phyloP scores from a whole-genome alignment of 306 rosid species.

The Rubus idaeus region DNA sequence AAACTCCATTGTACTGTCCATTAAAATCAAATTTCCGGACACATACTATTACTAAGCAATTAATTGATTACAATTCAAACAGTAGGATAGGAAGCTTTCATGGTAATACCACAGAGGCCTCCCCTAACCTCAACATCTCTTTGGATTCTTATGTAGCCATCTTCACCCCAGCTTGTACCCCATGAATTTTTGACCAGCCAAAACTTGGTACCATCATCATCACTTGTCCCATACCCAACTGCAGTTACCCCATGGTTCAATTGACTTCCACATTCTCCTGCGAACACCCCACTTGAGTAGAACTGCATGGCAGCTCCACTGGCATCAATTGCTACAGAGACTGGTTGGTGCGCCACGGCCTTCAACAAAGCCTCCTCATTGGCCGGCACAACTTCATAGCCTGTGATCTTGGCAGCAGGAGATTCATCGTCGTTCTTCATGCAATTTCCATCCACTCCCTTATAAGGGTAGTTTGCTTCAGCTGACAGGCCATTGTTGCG shows the following conservation, averaged over 20 bases:
- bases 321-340: conserved; percentile 30
- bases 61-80: background rate
- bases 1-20: background rate
- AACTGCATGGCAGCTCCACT: conserved; percentile 17
- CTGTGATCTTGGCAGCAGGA: conserved; percentile 10
- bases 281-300: conserved; percentile 30
- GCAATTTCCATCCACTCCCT: conserved; percentile 1
- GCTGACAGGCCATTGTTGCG: conserved; percentile 11
- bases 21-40: background rate
- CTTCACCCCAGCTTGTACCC: conserved; percentile 25
- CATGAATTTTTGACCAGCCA: conserved; percentile 31
- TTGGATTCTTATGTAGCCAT: conserved; percentile 20
- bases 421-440: background rate
- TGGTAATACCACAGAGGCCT: conserved; percentile 14
- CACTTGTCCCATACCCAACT: conserved; percentile 22
- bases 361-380: conserved; percentile 21
- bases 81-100: conserved; percentile 16
- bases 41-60: background rate
- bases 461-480: conserved; percentile 13
- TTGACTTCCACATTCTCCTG: conserved; percentile 23
- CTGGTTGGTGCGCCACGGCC: conserved; percentile 26
- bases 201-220: conserved; percentile 22
- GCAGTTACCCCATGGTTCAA: conserved; percentile 29
- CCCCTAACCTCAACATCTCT: background rate
- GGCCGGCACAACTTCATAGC: conserved; percentile 17